phyloP scores from a whole-genome alignment of 495 filamentous ascomycete genomes.

The Hypoxylon rickii region DNA sequence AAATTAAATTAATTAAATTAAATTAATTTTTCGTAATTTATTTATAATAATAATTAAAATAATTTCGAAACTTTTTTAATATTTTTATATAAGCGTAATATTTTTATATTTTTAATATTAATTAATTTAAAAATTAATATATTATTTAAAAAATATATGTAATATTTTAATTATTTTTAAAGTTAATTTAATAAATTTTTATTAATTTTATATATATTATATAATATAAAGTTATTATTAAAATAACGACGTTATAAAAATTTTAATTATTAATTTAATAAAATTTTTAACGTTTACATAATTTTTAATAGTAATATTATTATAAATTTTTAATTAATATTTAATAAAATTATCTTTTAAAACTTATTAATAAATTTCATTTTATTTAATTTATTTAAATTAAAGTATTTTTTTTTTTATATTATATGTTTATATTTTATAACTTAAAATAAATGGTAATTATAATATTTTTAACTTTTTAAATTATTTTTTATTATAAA shows the following conservation, averaged over 20 bases:
- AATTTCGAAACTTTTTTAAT: too few species aligned
- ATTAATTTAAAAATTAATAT: not conserved
- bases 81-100: too few species aligned
- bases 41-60: too few species aligned
- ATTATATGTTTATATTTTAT: too few species aligned
- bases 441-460: too few species aligned
- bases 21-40: too few species aligned
- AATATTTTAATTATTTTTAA: not conserved
- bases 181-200: not conserved
- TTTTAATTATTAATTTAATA: not conserved
- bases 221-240: too few species aligned
- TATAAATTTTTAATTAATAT: not conserved
- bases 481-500: too few species aligned
- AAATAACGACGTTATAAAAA: not conserved
- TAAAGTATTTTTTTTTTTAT: too few species aligned
- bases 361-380: too few species aligned
- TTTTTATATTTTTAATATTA: not conserved
- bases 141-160: not conserved
- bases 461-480: too few species aligned
- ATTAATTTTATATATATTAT: not conserved
- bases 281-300: not conserved
- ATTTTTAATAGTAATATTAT: not conserved
- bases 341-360: not conserved
- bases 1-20: slow-evolving; percentile 1
- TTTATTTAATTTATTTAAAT: too few species aligned